Percentiles rank a stretch among this genome's conserved stretches.
Conservation (phyloP, 495 filamentous ascomycete species). For the Lasiosphaeria hispida region DNA sequence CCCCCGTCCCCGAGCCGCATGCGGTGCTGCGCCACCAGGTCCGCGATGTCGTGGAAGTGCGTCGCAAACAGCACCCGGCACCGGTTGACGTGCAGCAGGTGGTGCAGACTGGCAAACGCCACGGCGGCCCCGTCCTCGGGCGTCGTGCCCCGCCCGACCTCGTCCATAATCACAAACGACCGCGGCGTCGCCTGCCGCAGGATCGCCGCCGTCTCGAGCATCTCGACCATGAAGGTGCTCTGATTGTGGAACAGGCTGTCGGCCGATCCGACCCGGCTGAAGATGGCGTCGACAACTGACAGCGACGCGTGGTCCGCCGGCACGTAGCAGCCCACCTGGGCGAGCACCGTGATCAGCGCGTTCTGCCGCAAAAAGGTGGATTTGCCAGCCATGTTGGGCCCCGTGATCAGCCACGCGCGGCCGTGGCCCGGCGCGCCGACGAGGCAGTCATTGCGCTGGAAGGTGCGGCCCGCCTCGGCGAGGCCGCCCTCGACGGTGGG, state of each 20-base stretch:
- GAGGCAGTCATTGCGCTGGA: slow-evolving; percentile 84
- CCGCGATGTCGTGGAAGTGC: slow-evolving; percentile 84
- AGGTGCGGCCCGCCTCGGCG: slow-evolving; percentile 72
- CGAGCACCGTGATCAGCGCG: slow-evolving; percentile 87
- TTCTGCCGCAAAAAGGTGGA: slow-evolving; percentile 93
- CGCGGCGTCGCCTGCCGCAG: slow-evolving; percentile 61
- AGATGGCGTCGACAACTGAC: slow-evolving; percentile 87
- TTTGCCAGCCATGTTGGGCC: slow-evolving; percentile 99
- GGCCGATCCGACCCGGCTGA: slow-evolving; percentile 86
- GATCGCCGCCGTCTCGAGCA: slow-evolving; percentile 74
- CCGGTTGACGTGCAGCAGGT: slow-evolving; percentile 71
- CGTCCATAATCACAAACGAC: slow-evolving; percentile 98
- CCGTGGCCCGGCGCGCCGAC: slow-evolving; percentile 58
- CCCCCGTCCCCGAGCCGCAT: slow-evolving; percentile 40
- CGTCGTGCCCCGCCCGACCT: slow-evolving; percentile 91
- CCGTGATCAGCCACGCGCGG: slow-evolving; percentile 83
- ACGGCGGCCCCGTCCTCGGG: slow-evolving; percentile 88
- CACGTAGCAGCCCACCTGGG: slow-evolving; percentile 88
- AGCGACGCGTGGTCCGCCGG: slow-evolving; percentile 82
- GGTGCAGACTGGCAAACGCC: slow-evolving; percentile 81
- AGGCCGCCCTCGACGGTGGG: slow-evolving; percentile 84
- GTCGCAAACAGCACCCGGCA: slow-evolving; percentile 89
- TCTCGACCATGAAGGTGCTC: slow-evolving; percentile 93
- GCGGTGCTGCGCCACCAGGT: slow-evolving; percentile 53
- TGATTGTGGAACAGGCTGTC: slow-evolving; percentile 91